Evolutionary conservation across 1,284 basidiomycete species (phyloP).

Genomic region (Leccinum pachyderme): DNA sequence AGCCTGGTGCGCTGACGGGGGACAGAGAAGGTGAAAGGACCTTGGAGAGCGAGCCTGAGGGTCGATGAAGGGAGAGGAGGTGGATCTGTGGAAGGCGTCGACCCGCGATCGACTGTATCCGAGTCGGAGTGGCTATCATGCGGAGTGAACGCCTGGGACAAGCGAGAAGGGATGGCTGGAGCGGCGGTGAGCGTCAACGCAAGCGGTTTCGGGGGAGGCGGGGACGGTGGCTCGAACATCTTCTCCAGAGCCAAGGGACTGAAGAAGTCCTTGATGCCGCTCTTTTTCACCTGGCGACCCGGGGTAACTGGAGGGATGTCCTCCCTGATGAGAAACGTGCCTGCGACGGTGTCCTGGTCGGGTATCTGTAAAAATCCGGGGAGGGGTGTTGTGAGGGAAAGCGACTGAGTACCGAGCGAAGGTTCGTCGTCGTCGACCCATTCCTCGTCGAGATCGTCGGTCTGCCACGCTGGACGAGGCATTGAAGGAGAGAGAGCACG

Average conservation of each 20-base stretch:
- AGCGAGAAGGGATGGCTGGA: constrained; percentile 37
- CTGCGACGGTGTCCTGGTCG: constrained; percentile 39
- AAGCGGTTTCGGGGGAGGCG: constrained; percentile 40
- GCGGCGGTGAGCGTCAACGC: constrained; percentile 28
- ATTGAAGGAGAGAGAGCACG: constrained; percentile 22
- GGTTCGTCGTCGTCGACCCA: constrained; percentile 61
- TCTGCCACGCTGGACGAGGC: constrained; percentile 68
- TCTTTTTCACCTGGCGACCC: constrained; percentile 55
- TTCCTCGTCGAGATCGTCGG: constrained; percentile 75
- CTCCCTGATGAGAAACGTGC: constrained; percentile 81
- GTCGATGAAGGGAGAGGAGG: constrained; percentile 14
- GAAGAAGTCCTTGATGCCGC: constrained; percentile 76
- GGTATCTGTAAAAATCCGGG: constrained; percentile 49
- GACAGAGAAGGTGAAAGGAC: constrained; percentile 75
- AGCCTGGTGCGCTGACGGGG: constrained; percentile 45
- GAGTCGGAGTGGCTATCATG: constrained; percentile 30
- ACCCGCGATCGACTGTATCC: constrained; percentile 16
- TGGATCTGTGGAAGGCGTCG: constrained; percentile 23
- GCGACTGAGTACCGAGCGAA: constrained; percentile 43
- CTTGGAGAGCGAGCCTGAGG: constrained; percentile 41
- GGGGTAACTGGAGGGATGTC: constrained; percentile 68
- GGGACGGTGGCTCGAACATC: constrained; percentile 90
- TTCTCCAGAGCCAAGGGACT: constrained; percentile 79
- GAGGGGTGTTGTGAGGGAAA: constrained; percentile 63
- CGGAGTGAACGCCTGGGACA: constrained; percentile 33